phyloP scores from a whole-genome alignment of 768 basidiomycete species.

The Xerocomellus intermedius region DNA sequence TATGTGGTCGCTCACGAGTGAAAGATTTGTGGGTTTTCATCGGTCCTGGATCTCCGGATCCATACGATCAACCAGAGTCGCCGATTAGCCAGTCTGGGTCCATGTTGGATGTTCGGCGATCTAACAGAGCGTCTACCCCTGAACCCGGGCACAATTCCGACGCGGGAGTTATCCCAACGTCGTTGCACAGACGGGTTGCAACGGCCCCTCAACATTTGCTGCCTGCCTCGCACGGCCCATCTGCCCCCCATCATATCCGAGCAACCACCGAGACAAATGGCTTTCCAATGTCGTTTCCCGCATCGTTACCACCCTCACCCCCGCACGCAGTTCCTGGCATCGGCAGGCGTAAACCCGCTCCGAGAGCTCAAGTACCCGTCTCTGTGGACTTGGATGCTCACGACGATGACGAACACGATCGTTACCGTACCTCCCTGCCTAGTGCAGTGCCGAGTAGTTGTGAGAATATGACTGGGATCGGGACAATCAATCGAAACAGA shows the following conservation, averaged over 20 bases:
- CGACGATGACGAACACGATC: conserved; percentile 32
- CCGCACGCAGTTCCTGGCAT: conserved; percentile 33
- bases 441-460: conserved; percentile 51
- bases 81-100: conserved; percentile 37
- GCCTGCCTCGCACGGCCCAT: conserved; percentile 11
- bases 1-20: conserved; percentile 66
- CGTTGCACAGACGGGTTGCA: conserved; percentile 32
- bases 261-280: conserved; percentile 34
- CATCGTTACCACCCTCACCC: conserved; percentile 17
- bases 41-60: conserved; percentile 43
- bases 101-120: conserved; percentile 36
- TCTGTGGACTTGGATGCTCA: conserved; percentile 47
- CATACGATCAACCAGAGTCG: conserved; percentile 33
- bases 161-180: conserved; percentile 23
- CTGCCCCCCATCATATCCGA: conserved; percentile 33
- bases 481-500: conserved; percentile 35
- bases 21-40: conserved; percentile 82
- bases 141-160: conserved; percentile 28
- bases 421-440: conserved; percentile 46
- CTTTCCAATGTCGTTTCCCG: conserved; percentile 15
- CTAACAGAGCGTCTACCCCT: conserved; percentile 33
- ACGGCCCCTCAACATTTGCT: conserved; percentile 30
- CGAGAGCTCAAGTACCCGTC: conserved; percentile 59
- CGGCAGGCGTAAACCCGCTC: conserved; percentile 60
- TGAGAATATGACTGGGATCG: conserved; percentile 69